Evolutionary conservation across 768 basidiomycete genomes (phyloP).

Genomic region (Suillus tomentosus): DNA sequence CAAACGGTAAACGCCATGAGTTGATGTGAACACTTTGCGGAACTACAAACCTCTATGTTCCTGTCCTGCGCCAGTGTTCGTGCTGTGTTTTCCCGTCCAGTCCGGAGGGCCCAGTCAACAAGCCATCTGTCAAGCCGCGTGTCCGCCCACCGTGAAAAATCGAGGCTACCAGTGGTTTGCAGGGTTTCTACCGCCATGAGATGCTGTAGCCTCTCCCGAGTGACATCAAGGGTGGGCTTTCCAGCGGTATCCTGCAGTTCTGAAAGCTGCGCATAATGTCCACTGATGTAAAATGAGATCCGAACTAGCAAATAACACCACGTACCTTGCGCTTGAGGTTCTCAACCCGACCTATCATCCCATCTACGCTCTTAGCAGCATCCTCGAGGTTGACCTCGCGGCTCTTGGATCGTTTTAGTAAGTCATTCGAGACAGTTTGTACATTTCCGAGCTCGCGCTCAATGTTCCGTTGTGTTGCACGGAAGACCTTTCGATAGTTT

Average conservation of each 20-base stretch:
- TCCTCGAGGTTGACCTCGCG: constrained; percentile 49
- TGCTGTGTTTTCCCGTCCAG: constrained; percentile 78
- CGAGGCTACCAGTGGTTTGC: constrained; percentile 50
- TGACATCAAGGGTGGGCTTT: constrained; percentile 65
- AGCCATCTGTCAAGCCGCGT: constrained; percentile 85
- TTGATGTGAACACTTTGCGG: neutral
- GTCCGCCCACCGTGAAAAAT: constrained; percentile 78
- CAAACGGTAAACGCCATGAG: neutral
- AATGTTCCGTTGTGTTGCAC: constrained; percentile 76
- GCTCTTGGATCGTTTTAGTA: constrained; percentile 48
- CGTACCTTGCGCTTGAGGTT: constrained; percentile 86
- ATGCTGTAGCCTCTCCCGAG: constrained; percentile 74
- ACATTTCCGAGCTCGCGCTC: constrained; percentile 75
- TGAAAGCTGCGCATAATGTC: constrained; percentile 40
- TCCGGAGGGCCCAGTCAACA: constrained; percentile 88
- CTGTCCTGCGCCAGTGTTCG: constrained; percentile 72
- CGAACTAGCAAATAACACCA: constrained; percentile 22
- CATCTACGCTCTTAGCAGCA: constrained; percentile 62
- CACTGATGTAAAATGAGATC: constrained; percentile 18
- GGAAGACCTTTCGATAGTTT: constrained; percentile 86
- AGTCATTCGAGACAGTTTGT: constrained; percentile 57
- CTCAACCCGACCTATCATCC: constrained; percentile 75
- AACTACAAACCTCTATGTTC: constrained; percentile 69
- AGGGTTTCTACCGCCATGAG: constrained; percentile 64
- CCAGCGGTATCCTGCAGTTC: constrained; percentile 50